These are phyloP conservation scores for Heliamphora exappendiculata DNA, from an alignment of 148 eudicot genomes.

Conservation along the genomic window DNA sequence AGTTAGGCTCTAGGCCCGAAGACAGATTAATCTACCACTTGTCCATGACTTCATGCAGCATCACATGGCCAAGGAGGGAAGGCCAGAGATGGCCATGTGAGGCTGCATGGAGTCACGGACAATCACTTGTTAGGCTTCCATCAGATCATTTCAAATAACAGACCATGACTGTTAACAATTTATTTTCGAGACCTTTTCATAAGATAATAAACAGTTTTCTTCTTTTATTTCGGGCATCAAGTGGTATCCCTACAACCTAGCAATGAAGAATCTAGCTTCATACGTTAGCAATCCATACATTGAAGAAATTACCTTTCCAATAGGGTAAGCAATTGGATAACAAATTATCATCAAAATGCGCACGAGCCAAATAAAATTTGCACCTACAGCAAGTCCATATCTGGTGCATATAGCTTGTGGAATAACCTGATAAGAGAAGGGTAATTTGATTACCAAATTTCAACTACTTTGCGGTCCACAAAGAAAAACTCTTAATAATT, in stretches of 20 bases:
- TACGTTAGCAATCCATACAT: background rate
- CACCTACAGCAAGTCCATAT: conserved; percentile 94
- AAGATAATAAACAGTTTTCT: background rate
- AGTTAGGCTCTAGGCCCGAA: background rate
- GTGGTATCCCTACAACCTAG: background rate
- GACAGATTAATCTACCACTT: background rate
- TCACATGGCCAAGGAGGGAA: too few species aligned
- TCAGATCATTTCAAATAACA: background rate
- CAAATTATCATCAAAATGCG: conserved; percentile 74
- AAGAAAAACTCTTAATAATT: background rate
- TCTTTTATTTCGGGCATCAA: background rate
- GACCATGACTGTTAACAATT: background rate
- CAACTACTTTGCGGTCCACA: background rate
- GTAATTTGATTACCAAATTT: conserved; percentile 4
- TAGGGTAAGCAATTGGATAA: conserved; percentile 86
- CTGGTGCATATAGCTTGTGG: conserved; percentile 90
- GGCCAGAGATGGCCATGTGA: background rate
- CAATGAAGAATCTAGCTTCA: background rate
- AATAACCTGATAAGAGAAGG: conserved; percentile 63
- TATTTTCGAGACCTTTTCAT: background rate
- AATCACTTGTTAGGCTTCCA: background rate
- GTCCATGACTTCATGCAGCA: too few species aligned
- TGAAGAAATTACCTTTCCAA: conserved; percentile 65
- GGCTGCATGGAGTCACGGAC: background rate
- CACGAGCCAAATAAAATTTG: conserved; percentile 90